Base-by-base conservation (phyloP, 2,329 filamentous ascomycete genomes). In the Botrytis galanthina region DNA sequence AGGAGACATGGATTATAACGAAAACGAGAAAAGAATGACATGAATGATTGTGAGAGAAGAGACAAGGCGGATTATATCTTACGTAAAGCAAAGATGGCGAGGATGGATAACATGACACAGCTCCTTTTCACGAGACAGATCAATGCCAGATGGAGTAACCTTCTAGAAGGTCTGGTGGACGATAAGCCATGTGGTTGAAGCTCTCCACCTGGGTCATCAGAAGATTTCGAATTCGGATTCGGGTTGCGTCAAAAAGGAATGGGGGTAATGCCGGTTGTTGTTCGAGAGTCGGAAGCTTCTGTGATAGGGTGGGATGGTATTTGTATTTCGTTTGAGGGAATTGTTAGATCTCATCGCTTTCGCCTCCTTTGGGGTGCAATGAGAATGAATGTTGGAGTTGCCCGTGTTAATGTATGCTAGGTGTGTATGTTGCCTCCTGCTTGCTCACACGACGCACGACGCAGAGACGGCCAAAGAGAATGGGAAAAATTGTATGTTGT, bases 71-170 rank as follows among this genome's bases (percentile, higher is more conserved):
- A 29, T 61, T n/a, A 51, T 22, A 29, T 39, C 64, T 68, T 42
- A 68, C 48, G 64, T 68, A 68, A 68, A 68, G 64, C 22, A 42
- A 57, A 68, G 48, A 68, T 37, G 64, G 26, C 22, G 46, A 39
- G 14, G 48, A 54, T 16, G 48, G 48, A 54, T 68, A 54, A 29
- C 32, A 67, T 67, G 32, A 32, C 64, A 39, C 32, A 54, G 22
- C 37, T 46, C 9, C 18, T 20, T 29, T 44, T 18, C 22, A 44
- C 37, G 37, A 44, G 26, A 14, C 26, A 42, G n/a, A 9, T 37
- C 39, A 44, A 29, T 44, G 61, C 35, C n/a, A 26, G 10, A 64
- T 35, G 18, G 26, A 32, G 62, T 26, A 54, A 51, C 4, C 14
- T 67, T 67, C 63, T 67, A 51, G 44, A 67, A 67, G 63, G 44